Conservation (phyloP, 441 rosid genomes). For the Corymbia citriodora region DNA sequence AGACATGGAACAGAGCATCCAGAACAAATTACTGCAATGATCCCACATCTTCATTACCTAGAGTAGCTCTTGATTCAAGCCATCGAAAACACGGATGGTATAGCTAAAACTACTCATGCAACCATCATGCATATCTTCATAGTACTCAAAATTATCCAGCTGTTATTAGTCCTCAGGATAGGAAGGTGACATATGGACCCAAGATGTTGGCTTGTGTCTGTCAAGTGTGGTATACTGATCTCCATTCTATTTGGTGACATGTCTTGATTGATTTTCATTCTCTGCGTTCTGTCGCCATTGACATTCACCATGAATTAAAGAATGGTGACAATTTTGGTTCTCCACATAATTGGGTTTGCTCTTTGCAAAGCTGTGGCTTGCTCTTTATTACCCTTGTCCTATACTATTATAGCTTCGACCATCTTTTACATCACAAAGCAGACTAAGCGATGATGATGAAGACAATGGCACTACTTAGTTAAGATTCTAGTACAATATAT, state of each 20-base stretch:
- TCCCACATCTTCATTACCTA: background rate
- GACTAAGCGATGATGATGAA: background rate
- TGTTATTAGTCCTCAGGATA: background rate
- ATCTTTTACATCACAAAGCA: background rate
- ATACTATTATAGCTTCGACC: rapidly evolving
- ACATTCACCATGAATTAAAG: background rate
- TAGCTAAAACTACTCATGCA: too few relatives aligned
- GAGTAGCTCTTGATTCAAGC: background rate
- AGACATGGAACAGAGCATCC: background rate
- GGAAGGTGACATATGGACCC: background rate
- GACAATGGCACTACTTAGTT: background rate
- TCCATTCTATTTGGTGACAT: background rate
- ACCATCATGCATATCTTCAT: background rate
- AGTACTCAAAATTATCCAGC: rapidly evolving
- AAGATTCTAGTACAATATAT: background rate
- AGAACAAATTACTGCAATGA: rapidly evolving
- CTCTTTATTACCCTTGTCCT: background rate
- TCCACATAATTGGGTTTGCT: background rate
- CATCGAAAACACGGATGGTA: background rate
- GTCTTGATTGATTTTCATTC: background rate
- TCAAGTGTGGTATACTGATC: rapidly evolving
- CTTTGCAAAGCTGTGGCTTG: background rate
- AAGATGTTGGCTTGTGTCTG: background rate
- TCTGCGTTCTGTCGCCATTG: background rate
- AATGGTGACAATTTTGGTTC: background rate